Percentiles rank a stretch among this genome's conserved stretches.
phyloP scores from a whole-genome alignment of 192 early-diverging fungal genomes.

The Coemansia sp. region DNA sequence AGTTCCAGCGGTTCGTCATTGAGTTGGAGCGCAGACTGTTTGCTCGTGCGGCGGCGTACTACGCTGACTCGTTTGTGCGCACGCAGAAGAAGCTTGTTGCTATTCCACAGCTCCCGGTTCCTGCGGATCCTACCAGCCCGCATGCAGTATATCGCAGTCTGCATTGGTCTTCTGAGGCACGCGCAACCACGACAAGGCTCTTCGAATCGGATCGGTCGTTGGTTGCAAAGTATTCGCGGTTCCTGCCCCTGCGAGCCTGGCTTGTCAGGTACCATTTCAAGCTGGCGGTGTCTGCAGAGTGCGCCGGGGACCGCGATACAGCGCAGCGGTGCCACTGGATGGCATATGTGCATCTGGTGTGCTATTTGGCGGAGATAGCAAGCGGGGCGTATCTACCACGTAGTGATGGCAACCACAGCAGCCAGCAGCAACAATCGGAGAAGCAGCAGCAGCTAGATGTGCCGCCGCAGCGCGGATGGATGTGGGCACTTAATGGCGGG shows the following conservation, averaged over 20 bases:
- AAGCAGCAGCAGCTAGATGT: background rate
- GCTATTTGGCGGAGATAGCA: conserved; percentile 34
- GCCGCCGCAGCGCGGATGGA: conserved; percentile 22
- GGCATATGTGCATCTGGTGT: conserved; percentile 25
- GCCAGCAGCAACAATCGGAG: background rate
- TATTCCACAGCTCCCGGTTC: conserved; percentile 31
- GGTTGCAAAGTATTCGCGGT: conserved; percentile 16
- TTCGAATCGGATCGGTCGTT: conserved; percentile 4
- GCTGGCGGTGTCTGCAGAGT: conserved; percentile 37
- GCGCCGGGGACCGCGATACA: conserved; percentile 34
- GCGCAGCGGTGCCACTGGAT: conserved; percentile 47
- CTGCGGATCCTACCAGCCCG: conserved; percentile 1
- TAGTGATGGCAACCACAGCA: background rate
- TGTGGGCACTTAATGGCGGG: conserved; percentile 43
- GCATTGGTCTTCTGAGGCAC: background rate
- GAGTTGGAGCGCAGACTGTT: conserved; percentile 28
- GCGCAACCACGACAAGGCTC: background rate
- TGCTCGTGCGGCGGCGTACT: conserved; percentile 20
- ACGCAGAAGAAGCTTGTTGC: conserved; percentile 29
- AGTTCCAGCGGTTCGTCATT: conserved; percentile 33
- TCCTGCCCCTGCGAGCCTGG: conserved; percentile 44
- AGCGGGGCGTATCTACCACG: conserved; percentile 36
- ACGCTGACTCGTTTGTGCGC: conserved; percentile 36
- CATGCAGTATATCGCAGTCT: conserved; percentile 8
- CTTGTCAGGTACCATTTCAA: conserved; percentile 50